Evolutionary conservation across 225 moss, liverwort and hornwort species (phyloP), one percentile per base, ranked within the genome.

Genomic region (Bryoerythrophyllum caledonicum): DNA sequence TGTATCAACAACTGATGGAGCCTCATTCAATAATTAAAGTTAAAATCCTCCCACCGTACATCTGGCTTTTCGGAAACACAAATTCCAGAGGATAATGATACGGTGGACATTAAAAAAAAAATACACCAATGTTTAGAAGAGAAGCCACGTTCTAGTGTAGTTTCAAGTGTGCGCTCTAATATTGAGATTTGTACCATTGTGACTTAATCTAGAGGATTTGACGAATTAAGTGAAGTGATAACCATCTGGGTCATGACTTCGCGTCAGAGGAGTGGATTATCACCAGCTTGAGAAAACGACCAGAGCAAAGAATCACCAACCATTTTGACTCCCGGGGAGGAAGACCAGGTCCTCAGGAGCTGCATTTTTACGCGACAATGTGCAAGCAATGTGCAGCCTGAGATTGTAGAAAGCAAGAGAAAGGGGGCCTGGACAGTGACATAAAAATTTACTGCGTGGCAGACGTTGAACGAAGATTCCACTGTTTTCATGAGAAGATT

Each of bases 261-360:
- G 5, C 1, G 34, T 32, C 68, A 74, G 68, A 38, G 43, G 19
- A 38, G 27, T 9, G 4, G 19, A 43, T 19, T 40, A 40, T 63
- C 44, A 44, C 63, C 21, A 6, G 16, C 48, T 49, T 30, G 1
- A 10, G 65, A 71, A 19, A 52, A 32, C 15, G 52, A 65, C 65
- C 9, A 9, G 1, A 25, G 41, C 60, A 53, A 27, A 3, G 40
- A 23, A 0, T 32, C 10, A 16, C 76, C 60, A 19, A 43, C 1
- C 60, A 43, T 59, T 58, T 81, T 52, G 76, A 76, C 65, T 34
- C 20, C 10, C 12, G 13, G 19, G 48, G 19, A 49, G 6, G n/a
- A 63, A 15, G 20, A 41, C 58, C 30, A 2, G 55, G 68, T 68
- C 61, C 5, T 60, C 12, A 1, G 19, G 12, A 49, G 48, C 58